A percentile compares a stretch with the other conserved stretches of the same genome.
Conservation (phyloP, 2,329 filamentous ascomycete genomes). For the Spiromastix sp. region DNA sequence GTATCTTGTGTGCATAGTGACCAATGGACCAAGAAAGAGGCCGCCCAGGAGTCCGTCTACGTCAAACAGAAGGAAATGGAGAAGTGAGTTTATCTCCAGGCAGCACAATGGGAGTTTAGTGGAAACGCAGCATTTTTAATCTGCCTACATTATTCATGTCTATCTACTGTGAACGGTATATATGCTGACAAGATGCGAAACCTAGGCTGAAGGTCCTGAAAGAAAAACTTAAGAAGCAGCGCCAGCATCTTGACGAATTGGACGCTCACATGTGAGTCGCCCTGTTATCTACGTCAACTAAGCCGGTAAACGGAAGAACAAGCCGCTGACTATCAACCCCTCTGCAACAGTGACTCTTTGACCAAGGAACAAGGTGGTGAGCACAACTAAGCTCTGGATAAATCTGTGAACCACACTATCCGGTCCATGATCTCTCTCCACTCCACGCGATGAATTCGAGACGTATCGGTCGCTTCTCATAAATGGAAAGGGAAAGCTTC, state of each 20-base stretch:
- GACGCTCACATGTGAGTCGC: constrained; percentile 72
- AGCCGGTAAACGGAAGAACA: too few relatives aligned
- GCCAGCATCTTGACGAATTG: constrained; percentile 73
- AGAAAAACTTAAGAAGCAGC: constrained; percentile 60
- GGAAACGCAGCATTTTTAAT: too few relatives aligned
- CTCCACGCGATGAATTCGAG: too few relatives aligned
- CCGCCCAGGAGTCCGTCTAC: constrained; percentile 72
- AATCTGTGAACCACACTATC: constrained; percentile 1
- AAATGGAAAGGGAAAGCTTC: too few relatives aligned
- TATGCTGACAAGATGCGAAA: background rate
- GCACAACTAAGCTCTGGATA: constrained; percentile 27
- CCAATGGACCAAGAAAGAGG: constrained; percentile 84
- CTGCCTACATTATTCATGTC: too few relatives aligned
- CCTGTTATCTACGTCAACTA: background rate
- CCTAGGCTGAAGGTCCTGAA: constrained; percentile 58
- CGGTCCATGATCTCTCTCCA: too few relatives aligned
- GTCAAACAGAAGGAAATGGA: constrained; percentile 81
- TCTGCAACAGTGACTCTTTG: constrained; percentile 56
- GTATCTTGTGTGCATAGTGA: constrained; percentile 50
- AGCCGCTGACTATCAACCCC: background rate
- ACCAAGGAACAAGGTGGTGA: constrained; percentile 63
- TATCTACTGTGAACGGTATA: too few relatives aligned
- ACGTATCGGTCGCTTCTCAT: too few relatives aligned
- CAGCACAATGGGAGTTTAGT: too few relatives aligned
- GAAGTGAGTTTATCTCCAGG: constrained; percentile 50